phyloP scores from a whole-genome alignment of 306 rosid genomes.

The Rosa chinensis region DNA sequence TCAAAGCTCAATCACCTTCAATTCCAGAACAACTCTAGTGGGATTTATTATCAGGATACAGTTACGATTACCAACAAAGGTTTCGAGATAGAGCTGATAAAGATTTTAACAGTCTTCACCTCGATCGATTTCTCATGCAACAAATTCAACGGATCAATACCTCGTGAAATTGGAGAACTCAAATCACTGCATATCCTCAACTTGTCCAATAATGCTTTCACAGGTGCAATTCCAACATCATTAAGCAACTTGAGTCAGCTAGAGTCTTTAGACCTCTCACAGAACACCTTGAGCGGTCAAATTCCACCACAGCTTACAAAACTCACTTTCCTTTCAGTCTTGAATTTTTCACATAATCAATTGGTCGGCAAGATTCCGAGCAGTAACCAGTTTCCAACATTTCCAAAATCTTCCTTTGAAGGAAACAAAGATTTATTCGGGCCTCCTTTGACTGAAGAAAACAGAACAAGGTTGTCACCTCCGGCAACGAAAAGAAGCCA shows the following conservation, averaged over 20 bases:
- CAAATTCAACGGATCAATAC: too few species aligned
- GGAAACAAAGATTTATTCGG: constrained; percentile 17
- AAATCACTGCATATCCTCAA: too few species aligned
- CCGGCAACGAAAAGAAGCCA: too few species aligned
- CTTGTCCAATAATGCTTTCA: too few species aligned
- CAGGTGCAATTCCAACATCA: too few species aligned
- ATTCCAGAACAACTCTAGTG: too few species aligned
- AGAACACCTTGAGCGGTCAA: too few species aligned
- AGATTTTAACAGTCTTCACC: constrained; percentile 32
- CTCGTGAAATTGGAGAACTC: too few species aligned
- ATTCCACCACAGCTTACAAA: constrained; percentile 1
- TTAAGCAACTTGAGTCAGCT: too few species aligned
- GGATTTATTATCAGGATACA: constrained; percentile 17
- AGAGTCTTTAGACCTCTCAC: too few species aligned
- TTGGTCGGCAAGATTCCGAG: constrained; percentile 18
- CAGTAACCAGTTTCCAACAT: constrained; percentile 20
- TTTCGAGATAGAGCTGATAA: constrained; percentile 17
- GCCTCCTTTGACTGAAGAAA: constrained; percentile 14
- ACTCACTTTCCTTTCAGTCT: constrained; percentile 26
- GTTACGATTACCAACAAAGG: constrained; percentile 29
- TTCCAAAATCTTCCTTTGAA: background rate
- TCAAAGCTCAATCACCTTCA: too few species aligned
- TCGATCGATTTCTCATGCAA: constrained; percentile 13
- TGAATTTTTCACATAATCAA: constrained; percentile 31
- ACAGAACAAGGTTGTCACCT: too few species aligned